A percentile compares a stretch with the other conserved stretches of the same genome.
phyloP scores from a whole-genome alignment of 768 basidiomycete genomes.

The Tricholoma sp. region DNA sequence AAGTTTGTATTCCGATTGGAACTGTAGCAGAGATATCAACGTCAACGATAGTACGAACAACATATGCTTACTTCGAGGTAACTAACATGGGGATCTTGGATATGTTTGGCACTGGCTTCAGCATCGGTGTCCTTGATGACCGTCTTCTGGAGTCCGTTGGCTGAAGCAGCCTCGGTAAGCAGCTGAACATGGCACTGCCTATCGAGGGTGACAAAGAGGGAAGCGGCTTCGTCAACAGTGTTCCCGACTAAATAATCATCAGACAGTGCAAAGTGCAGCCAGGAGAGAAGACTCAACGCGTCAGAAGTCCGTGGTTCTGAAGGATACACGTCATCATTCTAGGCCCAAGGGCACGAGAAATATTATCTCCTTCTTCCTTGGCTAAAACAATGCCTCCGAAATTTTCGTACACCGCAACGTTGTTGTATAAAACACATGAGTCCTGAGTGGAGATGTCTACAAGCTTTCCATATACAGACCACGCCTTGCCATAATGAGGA shows the following conservation, averaged over 20 bases:
- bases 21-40: slow-evolving; percentile 9
- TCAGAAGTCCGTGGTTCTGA: slow-evolving; percentile 39
- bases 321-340: slow-evolving; percentile 38
- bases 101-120: slow-evolving; percentile 17
- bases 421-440: slow-evolving; percentile 37
- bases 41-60: not conserved
- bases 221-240: slow-evolving; percentile 39
- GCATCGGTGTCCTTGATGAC: slow-evolving; percentile 20
- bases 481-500: slow-evolving; percentile 44
- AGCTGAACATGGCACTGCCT: slow-evolving; percentile 43
- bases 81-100: slow-evolving; percentile 14
- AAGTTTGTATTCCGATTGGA: slow-evolving; percentile 22
- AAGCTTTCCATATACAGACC: slow-evolving; percentile 37
- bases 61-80: slow-evolving; percentile 14
- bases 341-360: slow-evolving; percentile 35
- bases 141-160: slow-evolving; percentile 15
- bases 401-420: slow-evolving; percentile 37
- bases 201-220: slow-evolving; percentile 38
- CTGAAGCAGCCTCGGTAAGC: slow-evolving; percentile 37
- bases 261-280: not conserved
- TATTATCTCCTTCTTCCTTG: slow-evolving; percentile 38
- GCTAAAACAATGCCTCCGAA: slow-evolving; percentile 46
- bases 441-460: slow-evolving; percentile 42
- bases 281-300: slow-evolving; percentile 6
- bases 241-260: slow-evolving; percentile 22